These are phyloP conservation scores for Volvariella surrecta DNA, from an alignment of 1,284 basidiomycete species.

Conservation along the genomic window DNA sequence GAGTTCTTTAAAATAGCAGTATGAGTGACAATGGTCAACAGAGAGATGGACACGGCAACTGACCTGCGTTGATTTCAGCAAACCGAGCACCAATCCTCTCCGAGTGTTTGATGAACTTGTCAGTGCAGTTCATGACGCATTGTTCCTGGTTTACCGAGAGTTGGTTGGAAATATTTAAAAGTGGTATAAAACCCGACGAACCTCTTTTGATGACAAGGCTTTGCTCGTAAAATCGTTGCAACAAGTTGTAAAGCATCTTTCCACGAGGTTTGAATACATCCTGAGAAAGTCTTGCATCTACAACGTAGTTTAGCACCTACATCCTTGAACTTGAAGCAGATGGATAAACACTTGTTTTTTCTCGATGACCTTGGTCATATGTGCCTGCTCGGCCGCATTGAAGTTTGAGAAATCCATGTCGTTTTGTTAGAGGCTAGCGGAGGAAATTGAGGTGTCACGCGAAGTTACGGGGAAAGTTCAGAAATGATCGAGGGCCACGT, in stretches of 20 bases:
- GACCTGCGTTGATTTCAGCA: slow-evolving; percentile 84
- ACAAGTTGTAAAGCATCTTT: slow-evolving; percentile 93
- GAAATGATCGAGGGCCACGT: slow-evolving; percentile 3
- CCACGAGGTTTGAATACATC: slow-evolving; percentile 94
- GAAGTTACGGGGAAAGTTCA: slow-evolving; percentile 4
- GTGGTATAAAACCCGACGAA: slow-evolving; percentile 31
- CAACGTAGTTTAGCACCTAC: neutral
- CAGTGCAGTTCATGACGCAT: slow-evolving; percentile 69
- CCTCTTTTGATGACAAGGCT: slow-evolving; percentile 90
- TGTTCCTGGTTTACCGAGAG: slow-evolving; percentile 38
- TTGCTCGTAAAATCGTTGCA: slow-evolving; percentile 97
- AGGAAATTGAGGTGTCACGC: slow-evolving; percentile 9
- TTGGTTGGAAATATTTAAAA: slow-evolving; percentile 5
- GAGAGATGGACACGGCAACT: slow-evolving; percentile 16
- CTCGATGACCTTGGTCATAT: slow-evolving; percentile 87
- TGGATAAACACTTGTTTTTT: slow-evolving; percentile 83
- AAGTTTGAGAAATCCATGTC: slow-evolving; percentile 83
- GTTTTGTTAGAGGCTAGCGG: slow-evolving; percentile 9
- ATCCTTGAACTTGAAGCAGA: neutral
- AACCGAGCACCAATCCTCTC: slow-evolving; percentile 92
- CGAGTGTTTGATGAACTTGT: slow-evolving; percentile 97
- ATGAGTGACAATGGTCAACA: too few species aligned
- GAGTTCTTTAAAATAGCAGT: slow-evolving; percentile 17
- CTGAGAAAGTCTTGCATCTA: slow-evolving; percentile 98
- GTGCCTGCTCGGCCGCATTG: slow-evolving; percentile 81